Evolutionary conservation across 2,329 filamentous ascomycete genomes (phyloP).

Genomic region (Bipolaris oryzae): DNA sequence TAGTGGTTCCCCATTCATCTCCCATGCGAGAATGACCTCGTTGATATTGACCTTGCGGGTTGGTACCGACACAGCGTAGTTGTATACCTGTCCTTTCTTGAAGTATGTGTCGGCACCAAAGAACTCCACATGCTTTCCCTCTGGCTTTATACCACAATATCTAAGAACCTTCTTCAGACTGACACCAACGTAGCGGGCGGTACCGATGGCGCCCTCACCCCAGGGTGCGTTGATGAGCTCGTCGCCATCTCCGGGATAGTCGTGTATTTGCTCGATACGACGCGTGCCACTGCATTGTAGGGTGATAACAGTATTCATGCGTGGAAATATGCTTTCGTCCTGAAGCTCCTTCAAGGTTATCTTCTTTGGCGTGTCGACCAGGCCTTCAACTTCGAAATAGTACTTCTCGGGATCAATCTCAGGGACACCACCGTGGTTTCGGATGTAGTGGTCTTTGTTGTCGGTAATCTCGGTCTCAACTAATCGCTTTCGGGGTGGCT

Average conservation of each 20-base stretch:
- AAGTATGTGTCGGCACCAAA: conserved; percentile 76
- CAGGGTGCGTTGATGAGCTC: conserved; percentile 56
- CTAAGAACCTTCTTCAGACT: conserved; percentile 74
- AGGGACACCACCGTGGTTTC: conserved; percentile 75
- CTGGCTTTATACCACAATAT: conserved; percentile 63
- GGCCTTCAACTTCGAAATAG: conserved; percentile 62
- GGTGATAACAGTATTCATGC: conserved; percentile 63
- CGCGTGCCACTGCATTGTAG: conserved; percentile 73
- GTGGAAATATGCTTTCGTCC: conserved; percentile 65
- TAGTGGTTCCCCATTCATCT: conserved; percentile 71
- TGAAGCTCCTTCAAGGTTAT: conserved; percentile 66
- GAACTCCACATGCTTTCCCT: conserved; percentile 68
- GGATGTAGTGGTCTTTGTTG: conserved; percentile 69
- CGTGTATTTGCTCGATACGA: conserved; percentile 69
- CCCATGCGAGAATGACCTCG: conserved; percentile 71
- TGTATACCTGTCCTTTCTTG: conserved; percentile 68
- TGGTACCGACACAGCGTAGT: conserved; percentile 71
- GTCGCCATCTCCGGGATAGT: conserved; percentile 71
- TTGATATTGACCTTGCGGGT: conserved; percentile 70
- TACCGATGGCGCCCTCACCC: conserved; percentile 68
- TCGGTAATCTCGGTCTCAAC: conserved; percentile 65
- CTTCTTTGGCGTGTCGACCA: conserved; percentile 63
- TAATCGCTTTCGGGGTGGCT: conserved; percentile 57
- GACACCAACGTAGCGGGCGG: conserved; percentile 67
- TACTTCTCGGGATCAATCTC: conserved; percentile 64